Evolutionary conservation across 495 filamentous ascomycete species (phyloP), one percentile per base, ranked within the genome.

Genomic region (Elaphomyces granulatus): DNA sequence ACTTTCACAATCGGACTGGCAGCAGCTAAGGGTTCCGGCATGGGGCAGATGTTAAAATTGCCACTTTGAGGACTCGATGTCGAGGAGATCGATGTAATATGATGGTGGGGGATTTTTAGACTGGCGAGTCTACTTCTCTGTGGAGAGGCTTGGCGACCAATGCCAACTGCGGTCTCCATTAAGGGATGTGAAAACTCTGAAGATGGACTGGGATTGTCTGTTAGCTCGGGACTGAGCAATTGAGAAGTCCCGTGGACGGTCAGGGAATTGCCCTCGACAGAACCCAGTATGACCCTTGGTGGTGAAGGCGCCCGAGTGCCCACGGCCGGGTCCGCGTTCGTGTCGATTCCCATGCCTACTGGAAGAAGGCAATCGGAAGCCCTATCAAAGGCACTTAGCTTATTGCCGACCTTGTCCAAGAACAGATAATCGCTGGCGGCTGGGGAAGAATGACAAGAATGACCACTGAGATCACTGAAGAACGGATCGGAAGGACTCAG

Each of bases 1-100:
- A 72, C 55, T 12, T 59, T 68, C 16, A 72, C 52, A 15, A 63
- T 61, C 10, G 69, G 69, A 37, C 68, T 71, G 32, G 58, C 47
- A 9, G 58, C 54, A 37, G 51, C 51, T n/a, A 48, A 50, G 6
- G 58, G 56, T 8, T 47, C 41, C 8, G 50, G 43, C 0, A 16
- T 43, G 8, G 38, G 23, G 4, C 49, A 42, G 8, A 50, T 40
- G 7, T 34, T 42, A 7, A 48, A 34, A 10, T 35, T 48, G 20
- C 59, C 51, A 31, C 44, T 48, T 0, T 45, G 31, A 2, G 52
- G 49, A 32, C 41, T 37, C 14, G n/a, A 14, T 28, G 7, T 36
- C 34, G 7, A 32, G 31, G n/a, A 16, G 35, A 20, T 42, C 10
- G n/a, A 4, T 2, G 30, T 34, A n/a, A n/a, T n/a, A n/a, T n/a